Evolutionary conservation across 768 basidiomycete genomes (phyloP), one percentile per base, ranked within the genome.

Genomic region (Rossbeevera mucosa): DNA sequence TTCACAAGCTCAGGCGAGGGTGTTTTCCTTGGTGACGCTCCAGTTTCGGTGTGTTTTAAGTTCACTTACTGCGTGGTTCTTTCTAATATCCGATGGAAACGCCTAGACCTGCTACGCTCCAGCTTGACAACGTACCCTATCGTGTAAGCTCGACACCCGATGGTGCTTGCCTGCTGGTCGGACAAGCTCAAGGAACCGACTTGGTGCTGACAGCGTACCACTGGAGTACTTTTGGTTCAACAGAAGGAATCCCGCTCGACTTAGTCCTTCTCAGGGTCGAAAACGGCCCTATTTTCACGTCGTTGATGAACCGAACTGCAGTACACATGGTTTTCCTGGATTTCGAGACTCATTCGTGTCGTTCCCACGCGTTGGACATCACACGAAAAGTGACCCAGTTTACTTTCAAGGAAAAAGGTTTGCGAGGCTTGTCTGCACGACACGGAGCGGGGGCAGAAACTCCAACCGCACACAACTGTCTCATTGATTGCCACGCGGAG

Each of bases 361-460:
- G 59, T 20, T 85, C 82, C 0, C 30, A 76, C 14, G 73, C 69
- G 0, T 60, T 85, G 41, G 71, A 77, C 29, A 82, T 85, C 56
- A 80, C 79, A 7, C 76, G 75, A 48, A 80, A 78, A 52, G 64
- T 72, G 9, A 82, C 81, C 2, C 79, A 83, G 49, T 82, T 80
- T 53, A 74, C 69, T 52, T 83, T 85, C 69, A 72, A 71, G 50
- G 74, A 77, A 51, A 76, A 71, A 31, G 74, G 71, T 1, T 36
- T 36, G 22, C 63, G 62, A 8, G 53, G 52, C 7, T 44, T 48
- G 9, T 49, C 60, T 24, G 55, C 31, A 22, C 55, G 63, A 7
- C 50, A 47, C 13, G 48, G 48, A n/a, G 12, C 42, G 0, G 53
- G 44, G 1, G 22, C 28, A 6, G 51, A 49, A 16, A 50, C 43